These are phyloP conservation scores for Cladobotryum protrusum DNA, from an alignment of 2,329 filamentous ascomycete genomes.

Conservation along the genomic window DNA sequence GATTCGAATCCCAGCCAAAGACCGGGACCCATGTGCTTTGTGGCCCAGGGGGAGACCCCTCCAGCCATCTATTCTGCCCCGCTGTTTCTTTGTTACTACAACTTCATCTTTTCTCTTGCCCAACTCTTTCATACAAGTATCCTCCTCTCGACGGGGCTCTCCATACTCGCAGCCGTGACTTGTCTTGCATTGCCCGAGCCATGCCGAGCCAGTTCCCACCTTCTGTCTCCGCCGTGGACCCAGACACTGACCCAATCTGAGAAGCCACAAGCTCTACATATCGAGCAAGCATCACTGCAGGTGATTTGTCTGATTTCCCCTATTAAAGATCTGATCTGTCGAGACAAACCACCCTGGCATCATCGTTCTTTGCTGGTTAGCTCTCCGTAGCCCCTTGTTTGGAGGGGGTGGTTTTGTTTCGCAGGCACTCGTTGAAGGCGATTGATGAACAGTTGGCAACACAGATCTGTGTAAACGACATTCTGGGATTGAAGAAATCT, in stretches of 20 bases:
- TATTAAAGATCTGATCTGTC: slow-evolving; percentile 10
- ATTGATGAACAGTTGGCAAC: slow-evolving; percentile 2
- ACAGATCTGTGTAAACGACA: slow-evolving; percentile 2
- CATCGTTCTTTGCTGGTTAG: slow-evolving; percentile 1
- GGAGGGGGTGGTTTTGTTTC: neutral
- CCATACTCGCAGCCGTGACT: slow-evolving; percentile 4
- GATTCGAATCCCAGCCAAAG: slow-evolving; percentile 11
- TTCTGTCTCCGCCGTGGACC: slow-evolving; percentile 12
- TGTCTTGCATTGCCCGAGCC: slow-evolving; percentile 5
- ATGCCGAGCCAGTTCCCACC: slow-evolving; percentile 11
- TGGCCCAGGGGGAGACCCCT: slow-evolving; percentile 9
- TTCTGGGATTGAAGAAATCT: slow-evolving; percentile 1
- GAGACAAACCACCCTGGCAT: slow-evolving; percentile 7
- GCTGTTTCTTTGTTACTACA: slow-evolving; percentile 9
- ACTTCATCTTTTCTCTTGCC: slow-evolving; percentile 9
- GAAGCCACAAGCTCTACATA: slow-evolving; percentile 9
- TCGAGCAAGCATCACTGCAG: slow-evolving; percentile 10
- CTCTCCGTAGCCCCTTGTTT: neutral
- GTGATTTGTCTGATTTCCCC: slow-evolving; percentile 10
- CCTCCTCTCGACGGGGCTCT: slow-evolving; percentile 6
- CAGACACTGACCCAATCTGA: slow-evolving; percentile 7
- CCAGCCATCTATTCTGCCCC: slow-evolving; percentile 12
- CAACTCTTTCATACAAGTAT: slow-evolving; percentile 8
- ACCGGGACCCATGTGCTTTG: slow-evolving; percentile 10
- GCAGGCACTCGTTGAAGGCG: slow-evolving; percentile 1